Conservation (phyloP, 371 early-diverging fungal genomes). For the Mortierella polycephala region DNA sequence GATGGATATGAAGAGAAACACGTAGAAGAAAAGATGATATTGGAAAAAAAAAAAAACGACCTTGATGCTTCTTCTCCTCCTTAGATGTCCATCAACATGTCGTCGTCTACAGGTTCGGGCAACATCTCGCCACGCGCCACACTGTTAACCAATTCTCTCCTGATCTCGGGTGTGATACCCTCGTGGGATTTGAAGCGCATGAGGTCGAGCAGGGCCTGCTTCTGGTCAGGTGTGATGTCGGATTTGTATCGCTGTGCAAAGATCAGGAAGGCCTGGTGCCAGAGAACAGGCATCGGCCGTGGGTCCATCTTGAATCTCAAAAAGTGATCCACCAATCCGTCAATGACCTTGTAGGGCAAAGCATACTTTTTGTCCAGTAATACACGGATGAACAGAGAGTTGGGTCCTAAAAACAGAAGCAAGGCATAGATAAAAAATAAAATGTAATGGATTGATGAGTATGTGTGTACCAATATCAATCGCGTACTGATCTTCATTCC, state of each 20-base stretch:
- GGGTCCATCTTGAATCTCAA: slow-evolving; percentile 85
- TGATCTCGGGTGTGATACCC: slow-evolving; percentile 91
- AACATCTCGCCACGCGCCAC: slow-evolving; percentile 72
- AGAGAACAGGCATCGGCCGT: slow-evolving; percentile 93
- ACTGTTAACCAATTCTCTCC: slow-evolving; percentile 84
- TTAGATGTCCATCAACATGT: slow-evolving; percentile 56
- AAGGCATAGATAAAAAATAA: background rate
- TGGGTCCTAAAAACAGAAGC: slow-evolving; percentile 65
- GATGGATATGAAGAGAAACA: background rate
- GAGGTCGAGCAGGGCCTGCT: slow-evolving; percentile 88
- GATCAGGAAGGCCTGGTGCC: slow-evolving; percentile 96
- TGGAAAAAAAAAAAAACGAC: background rate
- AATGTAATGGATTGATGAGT: background rate
- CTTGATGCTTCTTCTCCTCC: background rate
- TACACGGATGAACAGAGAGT: slow-evolving; percentile 92
- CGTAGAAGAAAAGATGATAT: background rate
- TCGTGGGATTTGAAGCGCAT: slow-evolving; percentile 82
- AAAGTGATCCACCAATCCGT: slow-evolving; percentile 95
- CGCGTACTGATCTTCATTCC: background rate
- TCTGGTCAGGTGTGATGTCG: slow-evolving; percentile 94
- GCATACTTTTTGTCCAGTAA: slow-evolving; percentile 98
- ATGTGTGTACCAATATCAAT: background rate
- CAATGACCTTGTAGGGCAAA: slow-evolving; percentile 95
- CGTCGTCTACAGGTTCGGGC: slow-evolving; percentile 50
- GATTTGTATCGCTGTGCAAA: slow-evolving; percentile 98